phyloP scores from a whole-genome alignment of 805 yeast species.

The Sugiyamaella marilandica region DNA sequence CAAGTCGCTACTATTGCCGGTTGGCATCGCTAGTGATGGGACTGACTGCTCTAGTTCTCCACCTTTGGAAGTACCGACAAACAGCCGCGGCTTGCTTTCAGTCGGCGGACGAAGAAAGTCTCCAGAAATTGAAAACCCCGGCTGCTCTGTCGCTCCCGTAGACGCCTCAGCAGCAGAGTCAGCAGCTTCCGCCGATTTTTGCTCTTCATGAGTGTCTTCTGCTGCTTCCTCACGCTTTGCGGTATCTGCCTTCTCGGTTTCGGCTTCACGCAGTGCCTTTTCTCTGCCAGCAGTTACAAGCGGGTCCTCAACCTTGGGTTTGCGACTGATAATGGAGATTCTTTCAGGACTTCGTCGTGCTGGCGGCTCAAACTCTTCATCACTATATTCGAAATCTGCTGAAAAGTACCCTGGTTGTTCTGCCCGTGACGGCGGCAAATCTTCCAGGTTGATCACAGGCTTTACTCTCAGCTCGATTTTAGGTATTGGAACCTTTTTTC shows the following conservation, averaged over 20 bases:
- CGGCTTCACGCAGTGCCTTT: neutral
- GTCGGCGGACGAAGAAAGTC: no score
- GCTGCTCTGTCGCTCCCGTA: no score
- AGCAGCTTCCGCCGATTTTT: no score
- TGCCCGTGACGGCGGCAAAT: constrained; percentile 25
- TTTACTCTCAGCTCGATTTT: constrained; percentile 12
- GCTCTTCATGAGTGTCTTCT: neutral
- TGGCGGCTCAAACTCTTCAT: constrained; percentile 24
- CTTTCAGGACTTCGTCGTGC: neutral
- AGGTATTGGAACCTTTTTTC: constrained; percentile 15
- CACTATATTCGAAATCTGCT: constrained; percentile 32
- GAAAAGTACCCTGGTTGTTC: constrained; percentile 33
- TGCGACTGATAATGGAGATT: neutral
- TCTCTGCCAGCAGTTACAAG: neutral
- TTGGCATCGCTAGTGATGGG: no score
- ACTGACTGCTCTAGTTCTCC: no score
- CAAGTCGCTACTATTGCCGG: no score
- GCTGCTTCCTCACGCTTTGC: neutral
- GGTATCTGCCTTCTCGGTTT: constrained; percentile 1
- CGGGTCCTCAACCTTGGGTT: neutral
- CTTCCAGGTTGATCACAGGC: constrained; percentile 23
- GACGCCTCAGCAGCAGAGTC: no score
- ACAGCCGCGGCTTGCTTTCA: no score
- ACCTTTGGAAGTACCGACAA: no score
- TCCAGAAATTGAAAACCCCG: no score